Evolutionary conservation across 495 filamentous ascomycete species (phyloP), one percentile per base, ranked within the genome.

Genomic region (Hapsidospora chrysogenum): DNA sequence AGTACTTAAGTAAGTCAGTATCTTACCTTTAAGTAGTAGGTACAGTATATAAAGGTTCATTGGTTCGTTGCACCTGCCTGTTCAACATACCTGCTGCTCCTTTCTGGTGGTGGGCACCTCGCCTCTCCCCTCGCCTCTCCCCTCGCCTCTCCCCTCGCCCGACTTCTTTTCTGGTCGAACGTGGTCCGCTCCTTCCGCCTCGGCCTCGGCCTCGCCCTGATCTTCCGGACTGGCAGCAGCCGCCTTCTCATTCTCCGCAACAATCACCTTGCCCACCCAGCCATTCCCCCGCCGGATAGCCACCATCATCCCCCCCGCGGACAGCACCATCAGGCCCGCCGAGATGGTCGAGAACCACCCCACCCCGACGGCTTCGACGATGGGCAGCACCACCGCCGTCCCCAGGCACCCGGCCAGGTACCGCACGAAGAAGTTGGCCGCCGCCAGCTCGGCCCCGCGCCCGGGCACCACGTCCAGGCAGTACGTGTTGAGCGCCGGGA

Each of bases 391-490:
- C n/a, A 68, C 59, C 3, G 75, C 77, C 17, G 70, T 72, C 5
- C 70, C 76, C 22, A 69, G 42, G 3, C 76, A 78, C 0, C 68
- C 78, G 46, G 81, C 74, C 4, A 78, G 46, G 48, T 82, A 83
- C 9, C 77, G 62, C 21, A 77, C 57, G 51, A 80, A 69, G 47
- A 80, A 85, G 48, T 80, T 83, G 0, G 75, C 78, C 0, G 78
- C 75, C 37, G 80, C 68, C 4, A 85, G 75, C 47, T 81, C 76
- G 0, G 73, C 67, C 29, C 70, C 69, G 14, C 66, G 53, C 6
- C 57, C 54, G 29, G 72, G 74, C 76, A 81, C 79, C 9, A 82
- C 77, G 46, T 85, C 78, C 3, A 82, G 55, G 43, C 75, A 82
- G 48, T 82, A 82, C 0, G 78, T 82, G 49, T 83, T 83, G 17